phyloP scores from a whole-genome alignment of 2,329 filamentous ascomycete species.

The Colletotrichum agaves region DNA sequence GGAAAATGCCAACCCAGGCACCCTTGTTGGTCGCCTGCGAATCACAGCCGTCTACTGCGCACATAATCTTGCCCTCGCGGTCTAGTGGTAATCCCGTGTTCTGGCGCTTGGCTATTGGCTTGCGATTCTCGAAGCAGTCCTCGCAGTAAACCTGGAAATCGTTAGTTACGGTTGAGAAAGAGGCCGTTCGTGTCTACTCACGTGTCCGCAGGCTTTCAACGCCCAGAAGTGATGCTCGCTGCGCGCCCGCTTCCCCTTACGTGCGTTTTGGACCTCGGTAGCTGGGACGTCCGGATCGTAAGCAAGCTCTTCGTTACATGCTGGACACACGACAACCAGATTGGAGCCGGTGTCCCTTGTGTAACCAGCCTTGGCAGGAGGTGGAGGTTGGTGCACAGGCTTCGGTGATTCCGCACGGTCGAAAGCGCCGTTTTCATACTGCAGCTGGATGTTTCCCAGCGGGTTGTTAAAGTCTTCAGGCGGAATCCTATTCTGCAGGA shows the following conservation, averaged over 20 bases:
- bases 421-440: constrained; percentile 44
- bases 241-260: constrained; percentile 59
- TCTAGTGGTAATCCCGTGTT: constrained; percentile 34
- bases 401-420: constrained; percentile 51
- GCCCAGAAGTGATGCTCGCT: constrained; percentile 92
- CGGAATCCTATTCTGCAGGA: constrained; percentile 30
- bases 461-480: constrained; percentile 34
- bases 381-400: constrained; percentile 69
- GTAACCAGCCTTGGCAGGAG: constrained; percentile 78
- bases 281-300: constrained; percentile 66
- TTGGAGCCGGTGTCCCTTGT: constrained; percentile 80
- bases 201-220: constrained; percentile 90
- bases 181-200: constrained; percentile 55
- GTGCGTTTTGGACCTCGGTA: constrained; percentile 45
- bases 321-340: constrained; percentile 82
- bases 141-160: constrained; percentile 68
- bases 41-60: constrained; percentile 67
- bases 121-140: constrained; percentile 68
- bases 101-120: constrained; percentile 48
- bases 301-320: constrained; percentile 86
- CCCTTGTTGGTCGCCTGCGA: constrained; percentile 64
- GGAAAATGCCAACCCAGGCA: constrained; percentile 71
- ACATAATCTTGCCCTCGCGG: constrained; percentile 52
- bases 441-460: constrained; percentile 36
- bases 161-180: constrained; percentile 45